Evolutionary conservation across 2,329 filamentous ascomycete species (phyloP).

Genomic region (Colletotrichum sublineola): DNA sequence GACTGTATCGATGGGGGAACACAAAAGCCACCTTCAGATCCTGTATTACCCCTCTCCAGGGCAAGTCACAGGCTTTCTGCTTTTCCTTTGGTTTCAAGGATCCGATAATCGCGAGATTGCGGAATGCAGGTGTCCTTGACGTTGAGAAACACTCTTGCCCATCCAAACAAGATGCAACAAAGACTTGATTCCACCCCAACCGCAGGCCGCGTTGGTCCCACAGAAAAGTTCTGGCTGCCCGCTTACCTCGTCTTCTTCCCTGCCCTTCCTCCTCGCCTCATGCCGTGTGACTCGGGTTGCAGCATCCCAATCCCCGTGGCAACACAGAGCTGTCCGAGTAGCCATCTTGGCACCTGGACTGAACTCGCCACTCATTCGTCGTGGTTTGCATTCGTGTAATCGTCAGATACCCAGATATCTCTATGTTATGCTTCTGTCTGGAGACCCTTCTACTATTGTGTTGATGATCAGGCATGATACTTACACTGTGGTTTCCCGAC

Average conservation of each 20-base stretch:
- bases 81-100: background rate
- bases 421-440: background rate
- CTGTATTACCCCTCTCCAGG: background rate
- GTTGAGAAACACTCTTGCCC: constrained; percentile 2
- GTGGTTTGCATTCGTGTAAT: constrained; percentile 4
- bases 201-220: background rate
- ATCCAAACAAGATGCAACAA: constrained; percentile 19
- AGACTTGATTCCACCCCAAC: background rate
- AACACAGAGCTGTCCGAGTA: background rate
- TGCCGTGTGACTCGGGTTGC: background rate
- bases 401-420: background rate
- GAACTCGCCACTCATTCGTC: constrained; percentile 6
- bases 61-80: background rate
- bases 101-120: constrained; percentile 1
- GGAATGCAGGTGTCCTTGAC: constrained; percentile 30
- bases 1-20: background rate
- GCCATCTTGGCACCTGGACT: background rate
- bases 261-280: background rate
- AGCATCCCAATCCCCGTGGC: background rate
- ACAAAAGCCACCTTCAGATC: background rate
- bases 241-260: background rate
- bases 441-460: background rate
- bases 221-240: background rate
- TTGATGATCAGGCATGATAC: background rate
- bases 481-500: background rate